A percentile compares a stretch with the other conserved stretches of the same genome.
Evolutionary conservation across 2,329 filamentous ascomycete species (phyloP).

Genomic region (Fusarium nygamai): DNA sequence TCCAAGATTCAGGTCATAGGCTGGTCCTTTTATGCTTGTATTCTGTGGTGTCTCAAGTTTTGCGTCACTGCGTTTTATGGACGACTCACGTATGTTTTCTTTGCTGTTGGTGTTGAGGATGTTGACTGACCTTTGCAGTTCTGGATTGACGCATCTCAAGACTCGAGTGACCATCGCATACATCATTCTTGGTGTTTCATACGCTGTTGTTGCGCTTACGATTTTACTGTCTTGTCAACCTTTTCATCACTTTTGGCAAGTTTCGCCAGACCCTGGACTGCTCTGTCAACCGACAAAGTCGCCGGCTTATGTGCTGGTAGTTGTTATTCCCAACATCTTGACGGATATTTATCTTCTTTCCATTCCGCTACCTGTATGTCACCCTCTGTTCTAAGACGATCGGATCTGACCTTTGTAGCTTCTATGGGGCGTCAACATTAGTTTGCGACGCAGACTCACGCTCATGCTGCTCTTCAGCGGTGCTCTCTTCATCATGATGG

Average conservation of each 20-base stretch:
- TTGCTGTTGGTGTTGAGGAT: background rate
- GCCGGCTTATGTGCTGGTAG: slow-evolving; percentile 31
- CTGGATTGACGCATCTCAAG: slow-evolving; percentile 28
- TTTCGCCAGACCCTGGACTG: slow-evolving; percentile 49
- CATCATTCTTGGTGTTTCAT: slow-evolving; percentile 25
- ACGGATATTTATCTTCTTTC: slow-evolving; percentile 33
- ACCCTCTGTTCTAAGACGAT: background rate
- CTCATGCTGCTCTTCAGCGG: slow-evolving; percentile 36
- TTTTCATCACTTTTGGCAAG: slow-evolving; percentile 61
- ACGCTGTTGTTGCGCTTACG: slow-evolving; percentile 23
- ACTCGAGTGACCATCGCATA: slow-evolving; percentile 28
- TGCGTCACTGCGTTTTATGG: slow-evolving; percentile 44
- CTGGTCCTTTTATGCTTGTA: slow-evolving; percentile 47
- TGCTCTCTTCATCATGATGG: slow-evolving; percentile 39
- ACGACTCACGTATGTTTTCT: slow-evolving; percentile 42
- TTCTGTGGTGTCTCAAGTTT: slow-evolving; percentile 46
- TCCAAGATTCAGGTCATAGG: slow-evolving; percentile 45
- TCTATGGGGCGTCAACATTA: slow-evolving; percentile 38
- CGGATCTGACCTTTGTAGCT: slow-evolving; percentile 5
- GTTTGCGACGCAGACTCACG: slow-evolving; percentile 33
- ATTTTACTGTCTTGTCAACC: slow-evolving; percentile 43
- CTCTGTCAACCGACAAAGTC: slow-evolving; percentile 36
- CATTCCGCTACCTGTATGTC: slow-evolving; percentile 30
- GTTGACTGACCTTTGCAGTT: slow-evolving; percentile 7
- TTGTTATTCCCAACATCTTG: slow-evolving; percentile 35